phyloP scores from a whole-genome alignment of 495 filamentous ascomycete species.

The Hypoxylon fuscum region DNA sequence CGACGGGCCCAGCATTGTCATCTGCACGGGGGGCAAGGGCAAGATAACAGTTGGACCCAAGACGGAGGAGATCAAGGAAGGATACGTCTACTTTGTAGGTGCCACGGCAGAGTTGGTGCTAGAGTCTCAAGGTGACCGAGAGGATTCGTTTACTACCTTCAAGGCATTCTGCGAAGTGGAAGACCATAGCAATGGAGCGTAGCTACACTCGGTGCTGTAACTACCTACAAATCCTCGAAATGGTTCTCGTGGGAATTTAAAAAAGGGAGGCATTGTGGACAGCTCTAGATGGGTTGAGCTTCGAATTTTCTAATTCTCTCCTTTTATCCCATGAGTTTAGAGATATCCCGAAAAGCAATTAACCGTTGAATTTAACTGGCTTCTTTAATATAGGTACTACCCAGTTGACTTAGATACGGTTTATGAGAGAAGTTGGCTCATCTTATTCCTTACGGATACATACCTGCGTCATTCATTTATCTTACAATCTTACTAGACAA shows the following conservation, averaged over 20 bases:
- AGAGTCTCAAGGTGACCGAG: conserved; percentile 67
- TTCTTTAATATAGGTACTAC: too few species aligned
- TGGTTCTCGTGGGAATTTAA: background rate
- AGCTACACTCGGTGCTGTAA: conserved; percentile 17
- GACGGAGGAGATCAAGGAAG: conserved; percentile 74
- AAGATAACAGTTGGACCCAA: conserved; percentile 81
- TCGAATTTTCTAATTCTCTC: background rate
- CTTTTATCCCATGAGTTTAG: background rate
- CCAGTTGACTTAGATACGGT: background rate
- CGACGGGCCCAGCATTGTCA: conserved; percentile 90
- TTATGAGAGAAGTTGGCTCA: background rate
- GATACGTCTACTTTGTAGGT: conserved; percentile 91
- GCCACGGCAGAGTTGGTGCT: conserved; percentile 86
- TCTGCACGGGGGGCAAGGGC: conserved; percentile 84
- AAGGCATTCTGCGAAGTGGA: conserved; percentile 94
- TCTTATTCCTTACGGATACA: background rate
- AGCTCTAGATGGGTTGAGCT: background rate
- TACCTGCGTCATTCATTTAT: too few species aligned
- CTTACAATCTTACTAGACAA: too few species aligned
- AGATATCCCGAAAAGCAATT: conserved; percentile 2
- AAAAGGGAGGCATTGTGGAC: conserved; percentile 1
- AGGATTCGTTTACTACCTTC: conserved; percentile 81
- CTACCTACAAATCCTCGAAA: background rate
- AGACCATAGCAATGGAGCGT: conserved; percentile 41
- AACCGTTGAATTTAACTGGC: background rate